Percentiles rank a stretch among this genome's conserved stretches.
Evolutionary conservation across 2,329 filamentous ascomycete species (phyloP).

Genomic region (Rhynchosporium secalis): DNA sequence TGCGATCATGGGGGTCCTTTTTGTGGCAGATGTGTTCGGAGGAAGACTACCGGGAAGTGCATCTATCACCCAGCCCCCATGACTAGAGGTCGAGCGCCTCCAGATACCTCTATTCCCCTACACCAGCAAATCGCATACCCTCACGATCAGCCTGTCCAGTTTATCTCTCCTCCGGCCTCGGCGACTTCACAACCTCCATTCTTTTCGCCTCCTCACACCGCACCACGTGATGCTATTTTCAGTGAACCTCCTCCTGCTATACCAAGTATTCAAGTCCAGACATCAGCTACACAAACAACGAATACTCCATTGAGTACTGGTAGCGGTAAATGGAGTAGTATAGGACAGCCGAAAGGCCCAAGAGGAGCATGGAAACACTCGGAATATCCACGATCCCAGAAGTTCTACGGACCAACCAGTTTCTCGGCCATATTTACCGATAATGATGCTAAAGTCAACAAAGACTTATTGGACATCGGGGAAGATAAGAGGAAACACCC

Average conservation of each 20-base stretch:
- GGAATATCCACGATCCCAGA: slow-evolving; percentile 28
- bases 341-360: slow-evolving; percentile 16
- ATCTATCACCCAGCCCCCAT: slow-evolving; percentile 37
- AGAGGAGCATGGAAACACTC: slow-evolving; percentile 27
- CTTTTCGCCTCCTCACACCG: neutral
- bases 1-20: slow-evolving; percentile 36
- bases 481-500: slow-evolving; percentile 34
- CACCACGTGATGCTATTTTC: neutral
- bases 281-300: slow-evolving; percentile 1
- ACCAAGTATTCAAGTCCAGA: neutral
- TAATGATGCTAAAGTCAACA: slow-evolving; percentile 24
- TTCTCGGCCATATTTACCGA: slow-evolving; percentile 37
- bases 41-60: slow-evolving; percentile 32
- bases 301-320: slow-evolving; percentile 1
- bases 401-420: slow-evolving; percentile 36
- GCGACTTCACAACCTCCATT: slow-evolving; percentile 3
- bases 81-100: slow-evolving; percentile 25
- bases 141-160: neutral
- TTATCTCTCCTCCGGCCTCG: neutral
- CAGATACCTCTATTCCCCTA: neutral
- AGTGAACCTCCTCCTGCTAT: neutral
- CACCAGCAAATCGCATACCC: neutral
- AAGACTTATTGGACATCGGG: slow-evolving; percentile 32
- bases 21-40: slow-evolving; percentile 35
- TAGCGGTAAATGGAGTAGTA: neutral